Evolutionary conservation across 2,329 filamentous ascomycete species (phyloP), one percentile per base, ranked within the genome.

Genomic region (Aureobasidium sp.): DNA sequence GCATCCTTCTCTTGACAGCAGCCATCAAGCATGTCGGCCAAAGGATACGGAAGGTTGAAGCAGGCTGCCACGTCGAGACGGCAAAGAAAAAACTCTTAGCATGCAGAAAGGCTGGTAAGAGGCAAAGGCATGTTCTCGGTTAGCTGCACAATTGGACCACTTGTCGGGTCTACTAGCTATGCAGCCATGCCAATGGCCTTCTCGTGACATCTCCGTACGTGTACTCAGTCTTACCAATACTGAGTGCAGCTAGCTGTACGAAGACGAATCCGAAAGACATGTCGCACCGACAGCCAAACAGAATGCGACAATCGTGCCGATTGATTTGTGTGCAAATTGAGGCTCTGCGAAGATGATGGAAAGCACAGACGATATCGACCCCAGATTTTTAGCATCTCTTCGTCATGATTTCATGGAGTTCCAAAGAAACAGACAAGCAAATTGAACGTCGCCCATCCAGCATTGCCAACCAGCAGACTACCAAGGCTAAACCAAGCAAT

Each of bases 401-500:
- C 57, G 57, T 59, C 57, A 59, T 59, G 44, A 54, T 54, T 30
- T 13, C 6, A n/a, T 13, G 10, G 50, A 59, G 32, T 42, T 36
- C 7, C 53, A 45, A 37, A 9, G 8, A 11, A 5, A 3, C 3
- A 14, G 16, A 34, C 32, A 14, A 50, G n/a, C 47, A 34, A 13
- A 21, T 14, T 8, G 25, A 25, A 34, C 34, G 10, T 36, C 11
- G 30, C 16, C 11, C 34, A 53, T 14, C 7, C 16, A 25, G 14
- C 5, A 25, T 11, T 16, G 4, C 37, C 16, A 34, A 42, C 27
- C 11, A 14, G 41, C 9, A 13, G 13, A 34, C 30, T 6, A 16
- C 2, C 29, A 9, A 21, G 3, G 6, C 27, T n/a, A 7, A 44
- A 16, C 51, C 21, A n/a, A 55, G 1, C 13, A 42, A 1, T 3